Conservation (phyloP, 495 filamentous ascomycete genomes). For the Penicillium ucsense region DNA sequence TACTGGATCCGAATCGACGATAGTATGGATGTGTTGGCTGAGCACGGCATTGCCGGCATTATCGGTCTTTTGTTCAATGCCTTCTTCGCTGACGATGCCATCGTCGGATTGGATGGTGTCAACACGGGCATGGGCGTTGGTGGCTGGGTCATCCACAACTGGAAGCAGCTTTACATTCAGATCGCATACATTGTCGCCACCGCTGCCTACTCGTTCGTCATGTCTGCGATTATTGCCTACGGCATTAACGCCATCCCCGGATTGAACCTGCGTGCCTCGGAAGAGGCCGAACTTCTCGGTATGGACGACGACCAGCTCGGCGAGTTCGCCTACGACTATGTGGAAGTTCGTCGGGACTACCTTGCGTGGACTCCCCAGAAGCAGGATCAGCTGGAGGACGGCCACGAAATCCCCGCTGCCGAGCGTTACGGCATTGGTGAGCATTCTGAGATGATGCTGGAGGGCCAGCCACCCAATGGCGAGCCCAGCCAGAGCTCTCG, state of each 20-base stretch:
- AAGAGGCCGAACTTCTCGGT: constrained; percentile 93
- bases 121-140: constrained; percentile 64
- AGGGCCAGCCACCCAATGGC: constrained; percentile 48
- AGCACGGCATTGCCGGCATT: constrained; percentile 93
- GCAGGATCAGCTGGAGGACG: constrained; percentile 48
- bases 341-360: constrained; percentile 95
- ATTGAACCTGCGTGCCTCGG: constrained; percentile 80
- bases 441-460: constrained; percentile 63
- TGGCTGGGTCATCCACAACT: constrained; percentile 86
- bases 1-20: constrained; percentile 94
- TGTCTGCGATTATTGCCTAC: constrained; percentile 76
- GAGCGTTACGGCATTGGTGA: constrained; percentile 75
- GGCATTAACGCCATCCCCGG: constrained; percentile 81
- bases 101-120: constrained; percentile 89
- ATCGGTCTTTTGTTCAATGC: constrained; percentile 89
- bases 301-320: constrained; percentile 99
- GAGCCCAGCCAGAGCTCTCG: constrained; percentile 30
- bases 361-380: constrained; percentile 92
- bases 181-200: constrained; percentile 77
- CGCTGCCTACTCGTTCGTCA: constrained; percentile 69
- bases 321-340: constrained; percentile 98
- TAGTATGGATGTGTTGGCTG: constrained; percentile 95
- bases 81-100: constrained; percentile 76
- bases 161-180: constrained; percentile 81
- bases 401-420: constrained; percentile 53